These are phyloP conservation scores for Penicillium flavigenum DNA, from an alignment of 495 filamentous ascomycete species.

Conservation along the genomic window DNA sequence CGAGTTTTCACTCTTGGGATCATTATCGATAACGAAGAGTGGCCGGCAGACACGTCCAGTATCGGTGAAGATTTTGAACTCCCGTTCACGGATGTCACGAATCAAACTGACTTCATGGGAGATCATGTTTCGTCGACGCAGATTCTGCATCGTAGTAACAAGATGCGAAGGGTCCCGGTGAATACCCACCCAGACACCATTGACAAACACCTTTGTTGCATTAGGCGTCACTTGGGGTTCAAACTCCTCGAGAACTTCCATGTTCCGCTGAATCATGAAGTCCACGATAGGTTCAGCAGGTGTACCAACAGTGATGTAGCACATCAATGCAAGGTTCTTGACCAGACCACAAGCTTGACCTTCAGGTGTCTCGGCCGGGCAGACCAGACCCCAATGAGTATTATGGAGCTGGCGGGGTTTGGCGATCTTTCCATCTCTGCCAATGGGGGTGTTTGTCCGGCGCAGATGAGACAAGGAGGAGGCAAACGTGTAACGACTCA, in stretches of 20 bases:
- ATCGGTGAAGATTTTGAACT: conserved; percentile 98
- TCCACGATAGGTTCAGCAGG: conserved; percentile 86
- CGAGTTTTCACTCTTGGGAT: conserved; percentile 62
- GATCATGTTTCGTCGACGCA: conserved; percentile 75
- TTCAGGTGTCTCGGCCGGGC: conserved; percentile 96
- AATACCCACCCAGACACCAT: conserved; percentile 92
- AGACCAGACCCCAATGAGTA: conserved; percentile 97
- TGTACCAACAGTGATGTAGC: conserved; percentile 91
- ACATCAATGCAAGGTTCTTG: conserved; percentile 98
- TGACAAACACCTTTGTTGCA: conserved; percentile 96
- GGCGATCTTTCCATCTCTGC: conserved; percentile 95
- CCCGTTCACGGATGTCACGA: conserved; percentile 90
- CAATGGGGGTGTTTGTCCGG: conserved; percentile 95
- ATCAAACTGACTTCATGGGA: conserved; percentile 89
- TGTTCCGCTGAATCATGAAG: conserved; percentile 89
- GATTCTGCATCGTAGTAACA: conserved; percentile 69
- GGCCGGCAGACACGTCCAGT: conserved; percentile 92
- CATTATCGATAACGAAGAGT: conserved; percentile 83
- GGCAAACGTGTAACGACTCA: conserved; percentile 96
- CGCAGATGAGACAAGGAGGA: conserved; percentile 95
- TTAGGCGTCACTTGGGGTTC: conserved; percentile 84
- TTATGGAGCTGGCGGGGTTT: conserved; percentile 98
- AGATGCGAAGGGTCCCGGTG: conserved; percentile 81
- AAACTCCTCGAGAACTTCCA: conserved; percentile 96
- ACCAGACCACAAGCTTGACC: conserved; percentile 97